phyloP scores from a whole-genome alignment of 2,329 filamentous ascomycete species.

The Apiospora arundinis region DNA sequence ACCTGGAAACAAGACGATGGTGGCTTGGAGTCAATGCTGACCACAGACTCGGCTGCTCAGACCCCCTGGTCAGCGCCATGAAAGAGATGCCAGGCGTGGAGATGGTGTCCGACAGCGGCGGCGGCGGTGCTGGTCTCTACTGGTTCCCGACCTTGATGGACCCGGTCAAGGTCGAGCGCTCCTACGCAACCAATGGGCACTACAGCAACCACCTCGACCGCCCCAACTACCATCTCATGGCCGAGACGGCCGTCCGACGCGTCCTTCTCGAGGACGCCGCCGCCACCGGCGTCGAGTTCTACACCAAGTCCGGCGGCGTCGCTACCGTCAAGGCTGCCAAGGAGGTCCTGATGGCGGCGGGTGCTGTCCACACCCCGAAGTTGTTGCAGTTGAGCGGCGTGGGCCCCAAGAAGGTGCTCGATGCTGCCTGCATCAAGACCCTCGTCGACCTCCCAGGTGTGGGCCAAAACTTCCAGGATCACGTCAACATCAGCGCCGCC shows the following conservation, averaged over 20 bases:
- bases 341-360: conserved; percentile 53
- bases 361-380: conserved; percentile 47
- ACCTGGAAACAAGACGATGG: neutral
- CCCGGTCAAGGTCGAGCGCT: conserved; percentile 42
- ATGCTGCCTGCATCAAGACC: conserved; percentile 47
- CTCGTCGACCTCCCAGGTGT: conserved; percentile 53
- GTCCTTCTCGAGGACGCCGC: conserved; percentile 36
- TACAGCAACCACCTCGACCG: conserved; percentile 37
- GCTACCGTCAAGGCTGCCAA: conserved; percentile 39
- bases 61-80: conserved; percentile 43
- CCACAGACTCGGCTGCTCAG: conserved; percentile 24
- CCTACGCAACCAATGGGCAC: conserved; percentile 48
- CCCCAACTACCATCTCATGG: conserved; percentile 41
- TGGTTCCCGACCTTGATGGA: conserved; percentile 52
- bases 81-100: conserved; percentile 46
- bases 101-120: conserved; percentile 47
- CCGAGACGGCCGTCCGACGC: conserved; percentile 38
- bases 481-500: conserved; percentile 36
- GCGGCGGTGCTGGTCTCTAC: conserved; percentile 47
- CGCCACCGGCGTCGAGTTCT: conserved; percentile 41
- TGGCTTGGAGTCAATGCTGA: neutral
- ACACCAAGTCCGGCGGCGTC: conserved; percentile 26
- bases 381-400: conserved; percentile 46
- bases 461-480: conserved; percentile 57
- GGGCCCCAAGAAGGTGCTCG: conserved; percentile 49